A percentile compares a stretch with the other conserved stretches of the same genome.
phyloP scores from a whole-genome alignment of 2,329 filamentous ascomycete genomes.

The Tolypocladium cylindrosporum region DNA sequence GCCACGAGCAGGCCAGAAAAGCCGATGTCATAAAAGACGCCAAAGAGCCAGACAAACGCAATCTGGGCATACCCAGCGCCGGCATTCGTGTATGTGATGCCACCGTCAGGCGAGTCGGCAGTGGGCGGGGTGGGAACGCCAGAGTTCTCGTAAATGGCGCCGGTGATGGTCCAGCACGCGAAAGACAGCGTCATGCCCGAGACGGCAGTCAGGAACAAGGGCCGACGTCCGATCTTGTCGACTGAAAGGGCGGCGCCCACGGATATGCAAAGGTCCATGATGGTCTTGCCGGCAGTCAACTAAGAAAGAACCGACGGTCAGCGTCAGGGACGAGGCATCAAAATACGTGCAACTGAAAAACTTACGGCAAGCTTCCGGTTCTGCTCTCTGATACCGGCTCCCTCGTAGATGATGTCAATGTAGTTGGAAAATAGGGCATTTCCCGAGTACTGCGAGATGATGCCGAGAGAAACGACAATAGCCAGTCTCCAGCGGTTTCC shows the following conservation, averaged over 20 bases:
- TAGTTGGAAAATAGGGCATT: constrained; percentile 61
- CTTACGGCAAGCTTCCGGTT: constrained; percentile 44
- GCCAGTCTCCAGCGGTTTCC: constrained; percentile 56
- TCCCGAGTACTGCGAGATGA: constrained; percentile 60
- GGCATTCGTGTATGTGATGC: constrained; percentile 24
- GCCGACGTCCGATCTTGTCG: constrained; percentile 40
- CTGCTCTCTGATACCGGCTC: constrained; percentile 48
- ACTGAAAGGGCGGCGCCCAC: constrained; percentile 40
- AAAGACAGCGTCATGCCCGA: constrained; percentile 38
- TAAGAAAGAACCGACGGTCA: constrained; percentile 6
- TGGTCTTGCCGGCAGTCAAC: constrained; percentile 45
- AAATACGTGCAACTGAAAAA: background rate
- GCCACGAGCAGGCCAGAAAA: constrained; percentile 48
- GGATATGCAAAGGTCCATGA: constrained; percentile 48
- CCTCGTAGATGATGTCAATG: constrained; percentile 50
- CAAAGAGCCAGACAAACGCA: constrained; percentile 49
- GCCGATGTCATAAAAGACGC: constrained; percentile 49
- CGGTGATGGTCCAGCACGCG: constrained; percentile 39
- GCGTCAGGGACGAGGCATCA: background rate
- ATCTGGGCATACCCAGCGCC: constrained; percentile 43
- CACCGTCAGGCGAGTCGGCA: constrained; percentile 7
- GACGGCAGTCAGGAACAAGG: constrained; percentile 41
- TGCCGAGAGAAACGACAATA: constrained; percentile 51
- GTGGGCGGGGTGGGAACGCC: constrained; percentile 1
- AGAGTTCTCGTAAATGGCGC: constrained; percentile 41